Evolutionary conservation across 2,329 filamentous ascomycete genomes (phyloP), one percentile per base, ranked within the genome.

Genomic region (Davidsoniella virescens): DNA sequence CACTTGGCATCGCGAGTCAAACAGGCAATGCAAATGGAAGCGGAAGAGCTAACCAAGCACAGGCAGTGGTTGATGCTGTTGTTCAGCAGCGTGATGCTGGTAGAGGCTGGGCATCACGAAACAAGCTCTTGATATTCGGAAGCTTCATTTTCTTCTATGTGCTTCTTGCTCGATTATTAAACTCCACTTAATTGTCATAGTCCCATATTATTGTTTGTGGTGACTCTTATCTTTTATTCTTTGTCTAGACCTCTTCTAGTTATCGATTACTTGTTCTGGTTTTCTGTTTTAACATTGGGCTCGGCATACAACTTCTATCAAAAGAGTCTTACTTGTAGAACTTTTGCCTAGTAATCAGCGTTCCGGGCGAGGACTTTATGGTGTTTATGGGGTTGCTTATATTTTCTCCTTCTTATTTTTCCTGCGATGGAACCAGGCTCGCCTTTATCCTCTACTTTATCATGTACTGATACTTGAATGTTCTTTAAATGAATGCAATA

Each of bases 131-230:
- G 59, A 68, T 94, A 44, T 73, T 78, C 1, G 76, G 84, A 7
- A 78, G 72, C 0, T 65, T 78, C 16, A 70, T 95, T 25, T 84
- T 96, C 60, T 65, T 82, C 14, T 96, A 95, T 64, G 87, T 94
- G 9, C 65, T 94, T 46, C 71, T 93, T 51, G 83, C 86, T 29
- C 73, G 90, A 57, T 63, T 94, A 12, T 64, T 94, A 17, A 53
- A 53, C 33, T 49, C 51, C 7, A 26, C 48, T 36, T 52, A 37
- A 52, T 10, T n/a, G n/a, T 20, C 5, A 18, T 6, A 43, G 17
- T n/a, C 25, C 5, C 20, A 18, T n/a, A 7, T 14, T 43, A 33
- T 5, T 42, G 4, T 36, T 16, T 14, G 29, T 33, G 29, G 29
- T 9, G 29, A 9, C 29, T 33, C 29, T 33, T 33, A 9, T 33